Evolutionary conservation across 345 rosid genomes (phyloP), one percentile per base, ranked within the genome.

Genomic region (Camelina hispida): DNA sequence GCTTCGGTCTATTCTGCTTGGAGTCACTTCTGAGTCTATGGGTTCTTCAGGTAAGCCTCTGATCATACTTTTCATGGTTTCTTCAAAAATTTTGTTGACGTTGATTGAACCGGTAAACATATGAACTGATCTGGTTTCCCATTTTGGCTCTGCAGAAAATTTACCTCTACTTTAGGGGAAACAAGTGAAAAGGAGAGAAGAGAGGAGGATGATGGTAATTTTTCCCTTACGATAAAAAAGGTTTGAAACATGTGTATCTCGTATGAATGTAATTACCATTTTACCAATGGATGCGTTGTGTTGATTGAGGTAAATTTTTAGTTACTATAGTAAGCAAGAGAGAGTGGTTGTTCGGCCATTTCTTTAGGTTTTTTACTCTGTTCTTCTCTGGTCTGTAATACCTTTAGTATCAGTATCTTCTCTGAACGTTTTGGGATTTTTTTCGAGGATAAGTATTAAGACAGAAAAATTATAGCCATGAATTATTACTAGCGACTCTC

Each of bases 1-100:
- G 99, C 20, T 91, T 93, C 16, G 98, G 85, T 68, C 81, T 96
- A 69, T 96, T 96, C 75, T 89, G 95, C 85, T 79, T 93, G 65
- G 99, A 96, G 82, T 78, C 93, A 9, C 84, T 96, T 62, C 83
- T 96, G 62, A 96, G 99, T 83, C 80, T 93, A 68, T 96, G 98
- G 98, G 99, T 96, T 76, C 86, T 96, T 71, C 99, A 96, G 95
- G 99, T 93, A 64, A 78, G 81, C 66, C 37, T 52, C 46, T 25
- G 16, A 48, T 51, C 30, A 20, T 68, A 20, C 48, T 15, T 25
- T 40, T 9, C 58, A 34, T n/a, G 30, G 58, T 30, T 65, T 60
- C 25, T 51, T 75, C 38, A 42, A 40, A 22, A 50, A 3, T 6
- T 6, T 20, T 75, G 23, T 58, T 44, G 9, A 64, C 15, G 3